These are phyloP conservation scores for Mucor saturninus DNA, from an alignment of 371 early-diverging fungal genomes.

Conservation along the genomic window DNA sequence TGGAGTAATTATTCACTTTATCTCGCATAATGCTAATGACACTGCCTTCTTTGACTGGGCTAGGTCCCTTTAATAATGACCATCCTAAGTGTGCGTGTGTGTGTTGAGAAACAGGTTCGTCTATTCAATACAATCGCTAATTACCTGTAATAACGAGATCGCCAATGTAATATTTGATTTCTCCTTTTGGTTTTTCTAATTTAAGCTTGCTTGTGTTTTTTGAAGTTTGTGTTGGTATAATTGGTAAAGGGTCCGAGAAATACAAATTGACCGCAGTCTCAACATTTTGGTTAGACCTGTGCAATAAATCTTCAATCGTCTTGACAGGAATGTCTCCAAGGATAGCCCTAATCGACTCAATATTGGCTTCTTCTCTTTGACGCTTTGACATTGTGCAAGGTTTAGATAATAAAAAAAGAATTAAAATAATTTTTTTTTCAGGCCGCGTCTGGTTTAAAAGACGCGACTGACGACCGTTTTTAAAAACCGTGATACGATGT, in stretches of 20 bases:
- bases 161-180: constrained; percentile 36
- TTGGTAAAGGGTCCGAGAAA: constrained; percentile 16
- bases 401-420: no score
- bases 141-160: constrained; percentile 40
- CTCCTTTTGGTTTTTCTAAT: neutral
- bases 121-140: neutral
- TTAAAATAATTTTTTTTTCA: no score
- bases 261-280: constrained; percentile 31
- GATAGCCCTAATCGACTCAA: constrained; percentile 18
- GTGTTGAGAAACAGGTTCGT: neutral
- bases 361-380: constrained; percentile 17
- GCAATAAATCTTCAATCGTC: constrained; percentile 11
- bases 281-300: constrained; percentile 28
- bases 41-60: constrained; percentile 42
- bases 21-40: constrained; percentile 31
- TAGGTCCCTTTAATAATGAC: constrained; percentile 36
- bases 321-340: constrained; percentile 16
- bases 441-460: no score
- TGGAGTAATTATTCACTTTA: constrained; percentile 5
- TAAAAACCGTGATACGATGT: no score
- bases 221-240: neutral
- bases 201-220: neutral
- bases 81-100: constrained; percentile 30
- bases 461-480: no score
- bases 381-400: constrained; percentile 13